Evolutionary conservation across 78 protist genomes (phyloP), one percentile per base, ranked within the genome.

Genomic region (Ministeria vibrans): DNA sequence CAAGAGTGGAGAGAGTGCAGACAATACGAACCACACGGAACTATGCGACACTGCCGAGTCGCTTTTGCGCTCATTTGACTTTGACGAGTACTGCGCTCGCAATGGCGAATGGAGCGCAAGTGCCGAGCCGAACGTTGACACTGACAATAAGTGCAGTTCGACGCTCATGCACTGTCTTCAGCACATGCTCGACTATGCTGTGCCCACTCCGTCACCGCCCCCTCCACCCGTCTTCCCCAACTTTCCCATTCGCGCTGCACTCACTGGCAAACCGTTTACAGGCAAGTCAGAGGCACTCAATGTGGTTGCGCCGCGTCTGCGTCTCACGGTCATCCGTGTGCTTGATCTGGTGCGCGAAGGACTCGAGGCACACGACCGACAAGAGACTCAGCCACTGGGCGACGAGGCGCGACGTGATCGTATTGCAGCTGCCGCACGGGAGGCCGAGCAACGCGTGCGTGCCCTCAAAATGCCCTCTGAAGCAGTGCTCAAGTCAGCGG

Each of bases 141-240:
- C 45, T 38, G 64, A 3, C n/a, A 18, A 34, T n/a, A 32, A 11
- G 77, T 38, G 36, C 43, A 43, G 4, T 63, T 39, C 1, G 32
- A 34, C 53, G 28, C 64, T 15, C 64, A 43, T 4, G 25, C 79
- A 61, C 43, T 23, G 49, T 64, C 70, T 51, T 13, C 51, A 30
- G 27, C 28, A 32, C 38, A 0, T 36, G 45, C 7, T 61, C 55
- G 66, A n/a, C n/a, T 45, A 49, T 0, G 0, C 72, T 4, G 2
- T 0, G 49, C 72, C 70, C 43, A 49, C 66, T 32, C 68, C 63
- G 71, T 59, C 80, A n/a, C 72, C 59, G 11, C 34, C 51, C 22
- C 49, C 45, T 4, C 36, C 32, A 36, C 51, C 36, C 28, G 1
- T 0, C 15, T 39, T 74, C 23, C 49, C 79, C 11, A 38, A 4